Evolutionary conservation across 306 rosid species (phyloP), one percentile per base, ranked within the genome.

Genomic region (Myrica gale): DNA sequence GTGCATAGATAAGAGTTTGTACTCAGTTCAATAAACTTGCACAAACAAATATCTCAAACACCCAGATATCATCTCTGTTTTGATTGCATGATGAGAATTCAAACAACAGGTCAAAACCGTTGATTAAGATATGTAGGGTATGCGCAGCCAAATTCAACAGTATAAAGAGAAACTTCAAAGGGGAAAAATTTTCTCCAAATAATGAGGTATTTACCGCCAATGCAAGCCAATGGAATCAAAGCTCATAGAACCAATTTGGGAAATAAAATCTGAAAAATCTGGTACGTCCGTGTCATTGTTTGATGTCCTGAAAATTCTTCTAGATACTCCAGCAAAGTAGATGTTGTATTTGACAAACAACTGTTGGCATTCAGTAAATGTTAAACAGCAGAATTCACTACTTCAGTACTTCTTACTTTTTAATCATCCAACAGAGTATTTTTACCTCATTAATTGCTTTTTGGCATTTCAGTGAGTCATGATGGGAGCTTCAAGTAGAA

Each of bases 341-440:
- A 90, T 95, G 96, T 92, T 95, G 96, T 86, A 95, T 87, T 92
- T 95, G 76, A 95, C 97, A 88, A 95, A 95, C 73, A 95, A 96
- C 99, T 95, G 99, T 82, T 63, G 81, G 80, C 82, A 84, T 56
- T 41, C 54, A 61, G 70, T 57, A 26, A 46, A 69, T 26, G 76
- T 87, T 79, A 68, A 83, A 79, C 58, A 6, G 74, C 67, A 76
- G 47, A 58, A 79, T 43, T 54, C 74, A 66, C 20, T 75, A 77
- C 20, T 52, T 5, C 48, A 45, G 8, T 45, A 5, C 0, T 5
- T 45, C 9, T 45, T 45, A 5, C 9, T 45, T 26, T 71, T 51
- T 82, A 51, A 80, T 80, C 55, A 81, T 79, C 73, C 62, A 66
- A 66, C 20, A 48, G 58, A 54, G 66, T 57, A 77, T 74, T 71